Conservation (phyloP, 768 basidiomycete species). For the Suillus placidus region DNA sequence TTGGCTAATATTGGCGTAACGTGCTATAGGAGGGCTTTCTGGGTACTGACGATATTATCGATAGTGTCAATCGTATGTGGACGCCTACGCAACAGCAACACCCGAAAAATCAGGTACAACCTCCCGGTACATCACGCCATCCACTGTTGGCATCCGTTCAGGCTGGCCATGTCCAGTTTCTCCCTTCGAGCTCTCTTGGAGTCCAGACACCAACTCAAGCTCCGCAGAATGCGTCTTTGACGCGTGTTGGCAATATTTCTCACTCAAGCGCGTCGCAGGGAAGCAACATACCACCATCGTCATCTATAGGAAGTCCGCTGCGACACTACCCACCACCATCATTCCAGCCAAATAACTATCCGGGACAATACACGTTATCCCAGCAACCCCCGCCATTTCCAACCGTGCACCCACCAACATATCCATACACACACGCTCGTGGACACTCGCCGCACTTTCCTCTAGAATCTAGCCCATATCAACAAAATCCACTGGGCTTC, state of each 20-base stretch:
- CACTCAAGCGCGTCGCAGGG: slow-evolving; percentile 3
- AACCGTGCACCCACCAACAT: slow-evolving; percentile 33
- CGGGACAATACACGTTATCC: slow-evolving; percentile 52
- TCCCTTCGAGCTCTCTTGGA: not conserved
- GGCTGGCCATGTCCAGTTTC: slow-evolving; percentile 4
- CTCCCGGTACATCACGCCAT: slow-evolving; percentile 7
- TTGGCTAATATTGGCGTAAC: not conserved
- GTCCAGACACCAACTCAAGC: not conserved
- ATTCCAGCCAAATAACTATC: slow-evolving; percentile 38
- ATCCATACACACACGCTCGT: slow-evolving; percentile 38
- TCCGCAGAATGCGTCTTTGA: not conserved
- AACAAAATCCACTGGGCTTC: slow-evolving; percentile 45
- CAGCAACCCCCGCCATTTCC: slow-evolving; percentile 36
- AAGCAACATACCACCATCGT: slow-evolving; percentile 10
- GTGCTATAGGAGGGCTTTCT: not conserved
- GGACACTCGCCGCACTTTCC: slow-evolving; percentile 40
- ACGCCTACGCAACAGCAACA: slow-evolving; percentile 8
- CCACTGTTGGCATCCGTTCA: slow-evolving; percentile 9
- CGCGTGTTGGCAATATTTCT: not conserved
- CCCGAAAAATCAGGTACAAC: not conserved
- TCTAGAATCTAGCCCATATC: slow-evolving; percentile 40
- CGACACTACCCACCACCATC: slow-evolving; percentile 31
- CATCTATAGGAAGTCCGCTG: slow-evolving; percentile 27
- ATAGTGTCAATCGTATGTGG: not conserved
- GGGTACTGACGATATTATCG: not conserved